phyloP scores from a whole-genome alignment of 1,284 basidiomycete species.

The Rhodotorula mucilaginosa region DNA sequence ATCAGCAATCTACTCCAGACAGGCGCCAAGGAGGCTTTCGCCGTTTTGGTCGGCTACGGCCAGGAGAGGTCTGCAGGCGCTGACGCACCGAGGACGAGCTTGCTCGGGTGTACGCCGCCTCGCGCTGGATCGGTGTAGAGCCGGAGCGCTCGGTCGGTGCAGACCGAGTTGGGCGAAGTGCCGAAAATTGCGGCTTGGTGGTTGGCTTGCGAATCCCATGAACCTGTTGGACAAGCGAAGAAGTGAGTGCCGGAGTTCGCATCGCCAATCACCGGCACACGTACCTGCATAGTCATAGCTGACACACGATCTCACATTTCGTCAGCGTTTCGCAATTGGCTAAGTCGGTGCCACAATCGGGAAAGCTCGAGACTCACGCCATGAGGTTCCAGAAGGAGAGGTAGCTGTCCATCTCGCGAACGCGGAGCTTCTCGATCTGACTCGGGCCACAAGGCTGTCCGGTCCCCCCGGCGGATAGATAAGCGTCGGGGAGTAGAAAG shows the following conservation, averaged over 20 bases:
- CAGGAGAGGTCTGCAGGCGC: neutral
- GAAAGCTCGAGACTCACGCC: slow-evolving; percentile 55
- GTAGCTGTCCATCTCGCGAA: slow-evolving; percentile 68
- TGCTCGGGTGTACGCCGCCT: slow-evolving; percentile 64
- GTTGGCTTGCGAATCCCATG: slow-evolving; percentile 55
- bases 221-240: slow-evolving; percentile 34
- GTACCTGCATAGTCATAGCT: slow-evolving; percentile 39
- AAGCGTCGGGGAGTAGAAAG: neutral
- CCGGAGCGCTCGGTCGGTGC: slow-evolving; percentile 68
- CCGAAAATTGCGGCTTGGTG: slow-evolving; percentile 78
- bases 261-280: neutral
- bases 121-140: slow-evolving; percentile 58
- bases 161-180: slow-evolving; percentile 55
- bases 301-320: neutral
- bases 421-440: slow-evolving; percentile 64
- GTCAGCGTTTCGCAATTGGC: no score
- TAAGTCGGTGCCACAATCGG: neutral
- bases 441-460: slow-evolving; percentile 65
- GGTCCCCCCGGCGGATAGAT: neutral
- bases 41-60: no score
- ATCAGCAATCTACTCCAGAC: no score
- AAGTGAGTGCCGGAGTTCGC: neutral
- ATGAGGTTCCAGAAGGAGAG: slow-evolving; percentile 89
- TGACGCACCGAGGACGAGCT: slow-evolving; percentile 70
- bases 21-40: no score